Percentiles rank a stretch among this genome's conserved stretches.
phyloP scores from a whole-genome alignment of 2,329 filamentous ascomycete species.

The Aphanocladium album region DNA sequence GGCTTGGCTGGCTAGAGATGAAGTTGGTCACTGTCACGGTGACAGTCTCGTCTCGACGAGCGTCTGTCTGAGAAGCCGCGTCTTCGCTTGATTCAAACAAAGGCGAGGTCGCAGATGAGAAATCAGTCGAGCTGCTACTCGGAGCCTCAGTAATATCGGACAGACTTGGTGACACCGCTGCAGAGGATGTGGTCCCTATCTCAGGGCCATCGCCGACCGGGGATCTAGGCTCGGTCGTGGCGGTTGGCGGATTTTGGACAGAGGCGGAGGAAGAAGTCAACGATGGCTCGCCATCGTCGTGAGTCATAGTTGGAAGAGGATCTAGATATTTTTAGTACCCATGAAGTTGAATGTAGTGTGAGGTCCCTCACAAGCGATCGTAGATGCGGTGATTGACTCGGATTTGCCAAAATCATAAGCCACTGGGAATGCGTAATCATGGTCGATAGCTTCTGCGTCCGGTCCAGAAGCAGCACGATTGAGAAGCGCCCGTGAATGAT shows the following conservation, averaged over 20 bases:
- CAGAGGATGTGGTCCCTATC: conserved; percentile 8
- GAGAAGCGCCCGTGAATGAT: background rate
- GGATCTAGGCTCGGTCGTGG: conserved; percentile 1
- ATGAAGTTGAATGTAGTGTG: no score
- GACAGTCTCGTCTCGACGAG: background rate
- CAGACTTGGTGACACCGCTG: background rate
- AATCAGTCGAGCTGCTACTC: background rate
- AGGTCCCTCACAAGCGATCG: background rate
- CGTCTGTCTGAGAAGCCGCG: background rate
- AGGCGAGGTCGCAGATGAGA: background rate
- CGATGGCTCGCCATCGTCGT: background rate
- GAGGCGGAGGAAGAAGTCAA: background rate
- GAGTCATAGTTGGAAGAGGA: background rate
- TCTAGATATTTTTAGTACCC: background rate
- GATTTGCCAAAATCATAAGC: conserved; percentile 2
- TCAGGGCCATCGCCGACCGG: background rate
- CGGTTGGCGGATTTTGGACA: background rate
- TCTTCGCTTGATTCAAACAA: background rate
- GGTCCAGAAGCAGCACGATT: background rate
- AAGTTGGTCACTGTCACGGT: conserved; percentile 9
- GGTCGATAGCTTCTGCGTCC: background rate
- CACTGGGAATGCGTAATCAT: background rate
- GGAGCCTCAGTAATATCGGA: background rate
- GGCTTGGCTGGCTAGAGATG: background rate
- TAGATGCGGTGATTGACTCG: background rate